These are phyloP conservation scores for Blumeria graminis DNA, from an alignment of 2,329 filamentous ascomycete species.

Conservation along the genomic window DNA sequence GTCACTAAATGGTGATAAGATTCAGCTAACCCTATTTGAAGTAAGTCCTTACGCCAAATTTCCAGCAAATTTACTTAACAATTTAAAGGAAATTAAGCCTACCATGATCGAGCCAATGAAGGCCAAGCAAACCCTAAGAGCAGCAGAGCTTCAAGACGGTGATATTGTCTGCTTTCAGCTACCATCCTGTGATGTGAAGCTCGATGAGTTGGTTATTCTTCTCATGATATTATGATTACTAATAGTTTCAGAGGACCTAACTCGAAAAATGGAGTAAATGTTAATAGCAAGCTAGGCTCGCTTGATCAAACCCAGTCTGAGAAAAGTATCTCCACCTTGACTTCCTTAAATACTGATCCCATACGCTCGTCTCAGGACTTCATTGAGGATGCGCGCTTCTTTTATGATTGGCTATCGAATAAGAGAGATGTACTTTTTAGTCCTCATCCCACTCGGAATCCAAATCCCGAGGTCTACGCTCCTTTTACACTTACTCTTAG, in stretches of 20 bases:
- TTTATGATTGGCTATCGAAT: conserved; percentile 84
- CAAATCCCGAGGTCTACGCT: conserved; percentile 26
- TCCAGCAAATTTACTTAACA: background rate
- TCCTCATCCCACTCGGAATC: conserved; percentile 35
- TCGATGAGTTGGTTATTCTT: background rate
- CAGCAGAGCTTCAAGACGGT: conserved; percentile 87
- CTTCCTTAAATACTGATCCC: background rate
- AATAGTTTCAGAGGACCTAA: background rate
- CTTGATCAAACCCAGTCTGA: background rate
- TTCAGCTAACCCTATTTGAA: conserved; percentile 53
- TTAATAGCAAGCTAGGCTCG: background rate
- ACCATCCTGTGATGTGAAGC: conserved; percentile 5
- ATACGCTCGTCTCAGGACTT: conserved; percentile 6
- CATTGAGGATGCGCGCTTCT: conserved; percentile 52
- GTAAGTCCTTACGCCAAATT: conserved; percentile 16
- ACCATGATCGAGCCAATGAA: conserved; percentile 94
- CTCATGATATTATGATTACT: background rate
- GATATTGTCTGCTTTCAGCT: conserved; percentile 92
- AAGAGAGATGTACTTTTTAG: conserved; percentile 58
- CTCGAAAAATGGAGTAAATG: background rate
- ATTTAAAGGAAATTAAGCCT: conserved; percentile 63
- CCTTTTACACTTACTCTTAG: conserved; percentile 58
- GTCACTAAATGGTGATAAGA: conserved; percentile 15
- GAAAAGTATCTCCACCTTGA: background rate
- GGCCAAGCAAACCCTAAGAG: conserved; percentile 65